phyloP scores from a whole-genome alignment of 1,284 basidiomycete genomes.

The Apiotrichum mycotoxinovorans region DNA sequence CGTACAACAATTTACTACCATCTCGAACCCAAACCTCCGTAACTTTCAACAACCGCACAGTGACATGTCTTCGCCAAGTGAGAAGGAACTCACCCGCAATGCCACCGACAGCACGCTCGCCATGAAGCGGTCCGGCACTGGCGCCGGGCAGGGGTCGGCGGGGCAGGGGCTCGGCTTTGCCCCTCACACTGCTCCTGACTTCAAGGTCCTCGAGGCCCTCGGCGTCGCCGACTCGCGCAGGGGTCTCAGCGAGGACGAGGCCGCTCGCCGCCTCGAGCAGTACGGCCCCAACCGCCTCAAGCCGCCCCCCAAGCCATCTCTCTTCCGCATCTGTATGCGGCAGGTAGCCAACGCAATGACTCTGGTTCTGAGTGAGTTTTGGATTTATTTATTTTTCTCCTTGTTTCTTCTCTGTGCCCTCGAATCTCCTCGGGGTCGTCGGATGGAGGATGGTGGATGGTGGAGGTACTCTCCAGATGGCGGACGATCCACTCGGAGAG shows the following conservation, averaged over 20 bases:
- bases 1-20: neutral
- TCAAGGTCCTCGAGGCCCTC: constrained; percentile 42
- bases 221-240: constrained; percentile 28
- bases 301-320: constrained; percentile 44
- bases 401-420: no score
- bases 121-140: neutral
- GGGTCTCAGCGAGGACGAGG: constrained; percentile 40
- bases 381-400: neutral
- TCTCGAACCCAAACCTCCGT: neutral
- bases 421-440: no score
- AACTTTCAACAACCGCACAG: neutral
- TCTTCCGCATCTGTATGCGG: constrained; percentile 34
- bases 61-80: neutral
- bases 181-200: constrained; percentile 39
- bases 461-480: no score
- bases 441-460: no score
- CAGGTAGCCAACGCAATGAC: constrained; percentile 51
- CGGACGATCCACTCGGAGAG: no score
- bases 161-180: constrained; percentile 28
- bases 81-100: constrained; percentile 3
- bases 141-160: neutral
- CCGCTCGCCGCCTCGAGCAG: constrained; percentile 27
- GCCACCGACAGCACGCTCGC: neutral
- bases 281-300: constrained; percentile 51
- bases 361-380: constrained; percentile 44